Percentiles rank a stretch among this genome's conserved stretches.
phyloP scores from a whole-genome alignment of 148 eudicot genomes.

The Pharnaceum exiguum region DNA sequence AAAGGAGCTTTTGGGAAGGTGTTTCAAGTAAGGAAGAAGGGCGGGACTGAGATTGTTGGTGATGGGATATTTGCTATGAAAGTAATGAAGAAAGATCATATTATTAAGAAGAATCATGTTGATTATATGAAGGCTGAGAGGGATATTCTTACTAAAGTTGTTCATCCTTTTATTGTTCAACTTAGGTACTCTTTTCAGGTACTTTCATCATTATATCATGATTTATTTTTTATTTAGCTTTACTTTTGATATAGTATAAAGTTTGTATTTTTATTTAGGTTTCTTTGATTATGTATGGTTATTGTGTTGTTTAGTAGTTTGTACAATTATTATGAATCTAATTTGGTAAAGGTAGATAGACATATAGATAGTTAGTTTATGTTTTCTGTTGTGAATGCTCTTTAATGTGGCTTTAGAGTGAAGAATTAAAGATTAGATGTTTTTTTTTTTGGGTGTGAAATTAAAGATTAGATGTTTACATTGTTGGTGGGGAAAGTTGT shows the following conservation, averaged over 20 bases:
- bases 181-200: conserved; percentile 93
- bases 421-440: too few species aligned
- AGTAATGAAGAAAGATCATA: conserved; percentile 79
- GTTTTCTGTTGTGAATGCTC: too few species aligned
- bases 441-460: too few species aligned
- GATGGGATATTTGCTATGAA: conserved; percentile 83
- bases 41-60: conserved; percentile 19
- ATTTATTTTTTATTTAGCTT: too few species aligned
- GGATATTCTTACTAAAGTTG: conserved; percentile 86
- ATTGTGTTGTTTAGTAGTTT: background rate
- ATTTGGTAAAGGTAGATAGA: too few species aligned
- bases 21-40: conserved; percentile 68
- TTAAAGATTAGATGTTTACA: too few species aligned
- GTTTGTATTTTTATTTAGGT: background rate
- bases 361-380: too few species aligned
- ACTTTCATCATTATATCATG: too few species aligned
- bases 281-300: conserved; percentile 1
- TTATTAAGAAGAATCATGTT: conserved; percentile 84
- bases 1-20: conserved; percentile 95
- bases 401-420: too few species aligned
- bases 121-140: conserved; percentile 96
- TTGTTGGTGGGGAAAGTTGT: too few species aligned
- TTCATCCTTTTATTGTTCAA: conserved; percentile 84
- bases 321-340: too few species aligned
- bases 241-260: background rate